Conservation (phyloP, 805 yeast genomes). For the Myxozyma neotropica region DNA sequence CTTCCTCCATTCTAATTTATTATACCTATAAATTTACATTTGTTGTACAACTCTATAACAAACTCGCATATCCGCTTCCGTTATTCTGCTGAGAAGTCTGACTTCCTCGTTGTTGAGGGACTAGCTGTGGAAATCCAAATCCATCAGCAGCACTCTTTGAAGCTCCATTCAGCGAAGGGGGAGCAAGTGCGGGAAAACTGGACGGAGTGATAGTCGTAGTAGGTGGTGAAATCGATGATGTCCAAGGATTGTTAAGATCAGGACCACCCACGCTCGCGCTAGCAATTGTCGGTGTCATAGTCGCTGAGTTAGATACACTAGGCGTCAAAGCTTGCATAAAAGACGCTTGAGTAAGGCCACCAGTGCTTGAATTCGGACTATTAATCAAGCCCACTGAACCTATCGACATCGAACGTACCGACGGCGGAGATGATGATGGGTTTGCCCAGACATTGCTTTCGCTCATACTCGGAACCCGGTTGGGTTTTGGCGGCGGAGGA, state of each 20-base stretch:
- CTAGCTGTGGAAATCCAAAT: slow-evolving; percentile 19
- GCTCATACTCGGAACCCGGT: slow-evolving; percentile 8
- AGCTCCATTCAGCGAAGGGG: not conserved
- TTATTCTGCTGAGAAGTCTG: slow-evolving; percentile 10
- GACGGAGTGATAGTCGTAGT: not conserved
- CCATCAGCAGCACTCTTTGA: not conserved
- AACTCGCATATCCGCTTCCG: slow-evolving; percentile 28
- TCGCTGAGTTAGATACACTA: too few species aligned
- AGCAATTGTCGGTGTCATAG: too few species aligned
- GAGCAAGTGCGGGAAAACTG: slow-evolving; percentile 1
- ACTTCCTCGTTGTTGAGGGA: not conserved
- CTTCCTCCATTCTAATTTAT: too few species aligned
- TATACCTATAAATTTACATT: too few species aligned
- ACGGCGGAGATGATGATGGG: slow-evolving; percentile 3
- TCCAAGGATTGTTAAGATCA: slow-evolving; percentile 12
- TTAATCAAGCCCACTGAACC: slow-evolving; percentile 3
- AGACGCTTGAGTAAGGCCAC: too few species aligned
- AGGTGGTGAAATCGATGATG: not conserved
- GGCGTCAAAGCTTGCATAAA: too few species aligned
- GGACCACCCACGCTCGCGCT: not conserved
- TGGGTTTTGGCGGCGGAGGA: slow-evolving; percentile 3
- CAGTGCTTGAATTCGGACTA: too few species aligned
- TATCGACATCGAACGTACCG: slow-evolving; percentile 3
- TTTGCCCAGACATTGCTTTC: slow-evolving; percentile 19
- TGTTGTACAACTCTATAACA: slow-evolving; percentile 14